These are phyloP conservation scores for Heterobasidion annosum DNA, from an alignment of 1,284 basidiomycete species.

Conservation along the genomic window DNA sequence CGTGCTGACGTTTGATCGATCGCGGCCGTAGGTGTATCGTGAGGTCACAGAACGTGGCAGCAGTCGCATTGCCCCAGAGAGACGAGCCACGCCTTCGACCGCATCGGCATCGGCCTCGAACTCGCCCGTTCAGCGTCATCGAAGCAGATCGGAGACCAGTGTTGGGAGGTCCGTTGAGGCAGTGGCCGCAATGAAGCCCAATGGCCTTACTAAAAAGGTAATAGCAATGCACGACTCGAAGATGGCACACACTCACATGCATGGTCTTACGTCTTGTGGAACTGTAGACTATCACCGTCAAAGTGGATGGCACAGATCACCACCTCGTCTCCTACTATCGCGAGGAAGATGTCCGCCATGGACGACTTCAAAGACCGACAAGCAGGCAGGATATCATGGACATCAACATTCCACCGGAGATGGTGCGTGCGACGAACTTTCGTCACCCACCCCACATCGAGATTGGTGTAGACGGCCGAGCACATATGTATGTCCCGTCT, in stretches of 20 bases:
- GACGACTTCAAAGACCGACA: conserved; percentile 54
- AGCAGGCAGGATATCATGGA: conserved; percentile 55
- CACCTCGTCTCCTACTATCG: conserved; percentile 79
- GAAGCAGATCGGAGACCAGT: not conserved
- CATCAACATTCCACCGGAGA: conserved; percentile 57
- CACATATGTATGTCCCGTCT: conserved; percentile 34
- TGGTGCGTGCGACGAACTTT: conserved; percentile 65
- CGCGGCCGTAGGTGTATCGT: conserved; percentile 49
- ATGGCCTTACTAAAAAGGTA: not conserved
- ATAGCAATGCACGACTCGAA: not conserved
- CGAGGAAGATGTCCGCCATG: conserved; percentile 62
- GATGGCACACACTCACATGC: conserved; percentile 8
- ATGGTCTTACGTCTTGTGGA: conserved; percentile 1
- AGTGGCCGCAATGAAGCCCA: not conserved
- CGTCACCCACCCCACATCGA: conserved; percentile 65
- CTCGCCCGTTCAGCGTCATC: not conserved
- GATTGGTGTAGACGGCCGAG: conserved; percentile 49
- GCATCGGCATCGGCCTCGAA: not conserved
- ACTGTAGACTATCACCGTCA: conserved; percentile 68
- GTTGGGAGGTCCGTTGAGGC: not conserved
- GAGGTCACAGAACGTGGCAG: conserved; percentile 49
- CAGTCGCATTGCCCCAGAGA: conserved; percentile 21
- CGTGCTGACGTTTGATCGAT: conserved; percentile 1
- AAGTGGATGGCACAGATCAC: conserved; percentile 65
- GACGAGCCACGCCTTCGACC: conserved; percentile 12